Percentiles rank a stretch among this genome's conserved stretches.
Evolutionary conservation across 2,329 filamentous ascomycete species (phyloP).

Genomic region (Hymenoscyphus occultus): DNA sequence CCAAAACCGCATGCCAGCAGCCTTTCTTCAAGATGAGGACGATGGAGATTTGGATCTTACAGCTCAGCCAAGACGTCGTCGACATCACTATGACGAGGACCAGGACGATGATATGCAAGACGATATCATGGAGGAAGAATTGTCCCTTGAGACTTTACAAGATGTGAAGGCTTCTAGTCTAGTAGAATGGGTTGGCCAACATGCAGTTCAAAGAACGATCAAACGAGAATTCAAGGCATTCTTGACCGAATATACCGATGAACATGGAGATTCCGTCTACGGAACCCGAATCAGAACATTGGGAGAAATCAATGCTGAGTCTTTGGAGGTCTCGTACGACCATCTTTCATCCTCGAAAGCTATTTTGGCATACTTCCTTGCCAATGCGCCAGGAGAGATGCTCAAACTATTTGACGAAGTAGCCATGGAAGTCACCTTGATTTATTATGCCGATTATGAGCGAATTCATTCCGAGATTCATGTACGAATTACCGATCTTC

Average conservation of each 20-base stretch:
- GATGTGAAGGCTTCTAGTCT: slow-evolving; percentile 92
- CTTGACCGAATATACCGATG: slow-evolving; percentile 91
- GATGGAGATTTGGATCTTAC: slow-evolving; percentile 82
- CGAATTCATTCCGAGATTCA: slow-evolving; percentile 97
- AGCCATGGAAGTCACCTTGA: slow-evolving; percentile 90
- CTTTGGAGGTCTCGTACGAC: slow-evolving; percentile 92
- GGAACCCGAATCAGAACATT: slow-evolving; percentile 90
- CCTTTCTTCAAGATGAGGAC: slow-evolving; percentile 72
- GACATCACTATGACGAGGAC: slow-evolving; percentile 92
- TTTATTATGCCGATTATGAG: slow-evolving; percentile 97
- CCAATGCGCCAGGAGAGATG: slow-evolving; percentile 92
- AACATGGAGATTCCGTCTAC: slow-evolving; percentile 86
- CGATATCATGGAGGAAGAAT: slow-evolving; percentile 93
- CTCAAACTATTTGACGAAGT: slow-evolving; percentile 95
- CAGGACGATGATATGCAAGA: slow-evolving; percentile 87
- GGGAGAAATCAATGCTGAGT: slow-evolving; percentile 96
- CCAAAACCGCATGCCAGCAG: slow-evolving; percentile 64
- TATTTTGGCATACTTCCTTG: slow-evolving; percentile 90
- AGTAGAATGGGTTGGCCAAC: slow-evolving; percentile 91
- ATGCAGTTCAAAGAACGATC: slow-evolving; percentile 87
- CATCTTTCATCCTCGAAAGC: slow-evolving; percentile 89
- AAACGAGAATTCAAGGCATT: slow-evolving; percentile 97
- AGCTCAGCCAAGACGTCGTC: slow-evolving; percentile 76
- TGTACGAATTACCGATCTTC: slow-evolving; percentile 91
- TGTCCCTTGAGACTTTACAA: slow-evolving; percentile 84